These are phyloP conservation scores for Tremella mesenterica DNA, from an alignment of 768 basidiomycete species.

Conservation along the genomic window DNA sequence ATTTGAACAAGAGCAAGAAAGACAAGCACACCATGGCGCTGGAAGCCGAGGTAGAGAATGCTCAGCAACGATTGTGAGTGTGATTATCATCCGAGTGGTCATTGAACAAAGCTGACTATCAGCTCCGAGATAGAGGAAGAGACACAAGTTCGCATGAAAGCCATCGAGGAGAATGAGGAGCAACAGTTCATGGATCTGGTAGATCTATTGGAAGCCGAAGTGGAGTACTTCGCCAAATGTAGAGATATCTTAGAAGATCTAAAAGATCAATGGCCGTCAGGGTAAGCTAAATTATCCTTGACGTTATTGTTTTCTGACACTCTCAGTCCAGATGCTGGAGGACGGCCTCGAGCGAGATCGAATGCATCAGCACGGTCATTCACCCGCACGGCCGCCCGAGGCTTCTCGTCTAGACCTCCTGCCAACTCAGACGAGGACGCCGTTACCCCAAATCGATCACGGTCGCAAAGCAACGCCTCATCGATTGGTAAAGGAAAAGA, in stretches of 20 bases:
- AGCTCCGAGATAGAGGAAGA: slow-evolving; percentile 69
- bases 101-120: background rate
- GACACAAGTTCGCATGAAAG: slow-evolving; percentile 66
- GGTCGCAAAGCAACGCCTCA: slow-evolving; percentile 40
- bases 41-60: slow-evolving; percentile 68
- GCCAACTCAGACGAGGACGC: slow-evolving; percentile 28
- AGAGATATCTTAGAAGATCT: slow-evolving; percentile 64
- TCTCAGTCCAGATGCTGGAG: background rate
- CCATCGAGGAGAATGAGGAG: slow-evolving; percentile 70
- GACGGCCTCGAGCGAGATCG: slow-evolving; percentile 36
- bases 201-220: slow-evolving; percentile 61
- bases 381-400: slow-evolving; percentile 4
- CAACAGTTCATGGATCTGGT: slow-evolving; percentile 63
- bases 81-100: background rate
- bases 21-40: slow-evolving; percentile 56
- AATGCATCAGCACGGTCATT: slow-evolving; percentile 22
- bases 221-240: slow-evolving; percentile 65
- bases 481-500: slow-evolving; percentile 23
- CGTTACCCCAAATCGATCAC: slow-evolving; percentile 28
- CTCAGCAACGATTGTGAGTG: slow-evolving; percentile 66
- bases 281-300: slow-evolving; percentile 47
- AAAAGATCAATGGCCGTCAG: slow-evolving; percentile 58
- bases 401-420: slow-evolving; percentile 4
- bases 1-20: slow-evolving; percentile 69
- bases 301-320: background rate